Conservation (phyloP, 2,329 filamentous ascomycete species). For the Zasmidium citrigriseum region DNA sequence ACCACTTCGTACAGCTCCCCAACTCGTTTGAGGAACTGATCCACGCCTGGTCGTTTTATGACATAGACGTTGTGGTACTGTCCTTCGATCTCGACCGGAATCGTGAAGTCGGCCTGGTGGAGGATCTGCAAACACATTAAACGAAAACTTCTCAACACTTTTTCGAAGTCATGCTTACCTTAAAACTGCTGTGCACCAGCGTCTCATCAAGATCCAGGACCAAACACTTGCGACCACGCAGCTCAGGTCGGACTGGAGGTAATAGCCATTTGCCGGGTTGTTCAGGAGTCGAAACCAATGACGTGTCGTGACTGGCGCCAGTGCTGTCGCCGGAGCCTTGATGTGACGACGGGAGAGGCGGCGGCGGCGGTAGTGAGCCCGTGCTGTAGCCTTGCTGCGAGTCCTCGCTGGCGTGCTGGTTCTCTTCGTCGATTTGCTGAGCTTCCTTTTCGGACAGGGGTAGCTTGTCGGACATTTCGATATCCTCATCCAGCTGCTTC, state of each 20-base stretch:
- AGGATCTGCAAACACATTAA: constrained; percentile 67
- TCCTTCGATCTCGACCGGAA: constrained; percentile 97
- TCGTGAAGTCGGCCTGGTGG: constrained; percentile 97
- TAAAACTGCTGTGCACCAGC: constrained; percentile 97
- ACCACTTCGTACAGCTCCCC: constrained; percentile 98
- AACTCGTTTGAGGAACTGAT: constrained; percentile 98
- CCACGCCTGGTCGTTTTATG: constrained; percentile 97
- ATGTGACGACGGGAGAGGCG: constrained; percentile 44
- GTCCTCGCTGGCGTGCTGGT: constrained; percentile 15
- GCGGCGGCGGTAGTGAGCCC: constrained; percentile 55
- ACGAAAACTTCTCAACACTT: constrained; percentile 8
- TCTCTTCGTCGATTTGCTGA: constrained; percentile 24
- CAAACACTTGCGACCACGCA: constrained; percentile 87
- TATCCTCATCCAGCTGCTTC: constrained; percentile 53
- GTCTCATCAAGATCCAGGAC: constrained; percentile 97
- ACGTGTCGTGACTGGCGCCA: constrained; percentile 28
- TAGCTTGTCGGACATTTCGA: constrained; percentile 59
- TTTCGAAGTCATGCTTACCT: constrained; percentile 60
- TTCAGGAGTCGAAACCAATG: constrained; percentile 41
- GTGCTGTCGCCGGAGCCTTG: constrained; percentile 16
- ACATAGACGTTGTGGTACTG: constrained; percentile 99
- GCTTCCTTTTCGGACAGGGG: constrained; percentile 56
- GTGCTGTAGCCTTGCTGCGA: constrained; percentile 9
- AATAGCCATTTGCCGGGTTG: constrained; percentile 70
- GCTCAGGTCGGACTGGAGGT: constrained; percentile 76